Percentiles rank a stretch among this genome's conserved stretches.
Evolutionary conservation across 192 early-diverging fungal species (phyloP).

Genomic region (Coemansia sp.): DNA sequence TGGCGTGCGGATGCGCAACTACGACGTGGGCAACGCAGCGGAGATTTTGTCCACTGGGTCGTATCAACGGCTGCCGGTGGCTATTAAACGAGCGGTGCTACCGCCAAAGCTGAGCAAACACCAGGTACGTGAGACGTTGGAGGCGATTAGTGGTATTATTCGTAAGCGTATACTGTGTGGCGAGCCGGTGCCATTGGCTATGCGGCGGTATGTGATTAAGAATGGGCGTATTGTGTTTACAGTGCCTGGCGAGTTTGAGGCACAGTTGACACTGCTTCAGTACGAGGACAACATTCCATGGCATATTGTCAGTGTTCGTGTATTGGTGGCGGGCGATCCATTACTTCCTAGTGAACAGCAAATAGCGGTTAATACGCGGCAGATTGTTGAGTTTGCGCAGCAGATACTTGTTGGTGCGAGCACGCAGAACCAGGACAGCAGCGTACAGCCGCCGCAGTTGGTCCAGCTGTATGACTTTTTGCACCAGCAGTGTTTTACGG

Average conservation of each 20-base stretch:
- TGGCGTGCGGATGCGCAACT: conserved; percentile 69
- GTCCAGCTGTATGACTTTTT: conserved; percentile 75
- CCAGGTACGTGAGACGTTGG: conserved; percentile 63
- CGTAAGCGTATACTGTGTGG: conserved; percentile 67
- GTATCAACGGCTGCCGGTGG: conserved; percentile 75
- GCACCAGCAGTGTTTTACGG: conserved; percentile 63
- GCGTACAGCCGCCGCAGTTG: conserved; percentile 58
- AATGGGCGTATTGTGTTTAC: conserved; percentile 74
- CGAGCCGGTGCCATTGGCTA: conserved; percentile 70
- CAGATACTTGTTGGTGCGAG: conserved; percentile 28
- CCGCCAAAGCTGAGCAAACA: conserved; percentile 58
- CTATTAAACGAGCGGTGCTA: conserved; percentile 68
- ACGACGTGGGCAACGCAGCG: conserved; percentile 78
- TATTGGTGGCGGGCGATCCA: conserved; percentile 59
- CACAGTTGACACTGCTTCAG: conserved; percentile 69
- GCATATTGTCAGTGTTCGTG: conserved; percentile 68
- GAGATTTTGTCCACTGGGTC: conserved; percentile 84
- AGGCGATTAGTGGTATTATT: conserved; percentile 69
- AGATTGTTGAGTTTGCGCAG: conserved; percentile 31
- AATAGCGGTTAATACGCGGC: conserved; percentile 34
- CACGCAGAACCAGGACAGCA: neutral
- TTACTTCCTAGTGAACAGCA: conserved; percentile 23
- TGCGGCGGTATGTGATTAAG: conserved; percentile 61
- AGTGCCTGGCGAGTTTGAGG: conserved; percentile 60
- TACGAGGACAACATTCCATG: conserved; percentile 59